Conservation (phyloP, 2,329 filamentous ascomycete genomes). For the Talaromyces sp. region DNA sequence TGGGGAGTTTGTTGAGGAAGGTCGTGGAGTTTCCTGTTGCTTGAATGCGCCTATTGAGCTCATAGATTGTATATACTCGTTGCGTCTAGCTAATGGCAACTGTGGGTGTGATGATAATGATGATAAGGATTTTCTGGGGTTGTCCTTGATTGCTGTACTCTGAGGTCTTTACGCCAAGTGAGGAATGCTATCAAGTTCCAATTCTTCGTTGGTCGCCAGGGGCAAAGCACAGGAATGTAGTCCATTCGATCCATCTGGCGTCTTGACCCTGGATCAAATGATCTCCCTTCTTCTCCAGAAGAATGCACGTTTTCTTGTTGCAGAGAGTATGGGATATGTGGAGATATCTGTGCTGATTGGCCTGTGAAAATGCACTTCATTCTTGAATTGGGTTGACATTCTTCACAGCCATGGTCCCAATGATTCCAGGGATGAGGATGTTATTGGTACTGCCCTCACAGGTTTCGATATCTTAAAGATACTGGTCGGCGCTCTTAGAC, state of each 20-base stretch:
- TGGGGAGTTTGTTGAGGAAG: slow-evolving; percentile 34
- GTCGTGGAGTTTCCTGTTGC: slow-evolving; percentile 36
- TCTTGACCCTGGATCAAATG: neutral
- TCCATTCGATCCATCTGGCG: neutral
- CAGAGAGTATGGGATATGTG: neutral
- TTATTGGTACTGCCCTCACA: neutral
- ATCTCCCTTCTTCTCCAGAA: neutral
- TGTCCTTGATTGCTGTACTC: neutral
- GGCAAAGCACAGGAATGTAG: neutral
- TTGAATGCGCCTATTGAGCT: neutral
- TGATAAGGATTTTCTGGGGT: neutral
- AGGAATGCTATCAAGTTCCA: neutral
- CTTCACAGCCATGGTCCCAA: neutral
- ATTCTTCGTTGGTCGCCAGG: neutral
- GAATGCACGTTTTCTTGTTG: neutral
- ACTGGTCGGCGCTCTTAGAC: neutral
- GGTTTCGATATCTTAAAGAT: neutral
- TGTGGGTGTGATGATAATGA: neutral
- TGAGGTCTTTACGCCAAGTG: neutral
- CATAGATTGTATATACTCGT: neutral
- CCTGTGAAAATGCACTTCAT: neutral
- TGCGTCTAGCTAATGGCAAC: neutral
- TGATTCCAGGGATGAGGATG: neutral
- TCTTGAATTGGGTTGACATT: neutral
- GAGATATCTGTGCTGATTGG: neutral